Evolutionary conservation across 257 asterid genomes (phyloP).

Genomic region (Solanum pinnatisectum): DNA sequence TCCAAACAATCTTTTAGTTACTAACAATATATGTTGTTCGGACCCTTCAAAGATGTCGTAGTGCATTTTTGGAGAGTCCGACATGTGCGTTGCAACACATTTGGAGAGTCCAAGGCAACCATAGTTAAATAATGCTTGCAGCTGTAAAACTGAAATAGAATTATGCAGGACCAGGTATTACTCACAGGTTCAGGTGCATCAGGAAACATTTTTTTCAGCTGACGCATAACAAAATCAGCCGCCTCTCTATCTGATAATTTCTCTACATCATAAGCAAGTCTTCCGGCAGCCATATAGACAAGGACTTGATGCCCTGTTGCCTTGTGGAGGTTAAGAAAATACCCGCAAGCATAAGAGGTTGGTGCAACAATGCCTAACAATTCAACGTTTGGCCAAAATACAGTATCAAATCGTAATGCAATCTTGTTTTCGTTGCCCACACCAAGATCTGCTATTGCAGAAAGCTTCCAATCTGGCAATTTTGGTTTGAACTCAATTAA

Average conservation of each 20-base stretch:
- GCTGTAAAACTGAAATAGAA: not conserved
- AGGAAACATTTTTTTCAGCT: slow-evolving; percentile 83
- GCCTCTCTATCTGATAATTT: slow-evolving; percentile 78
- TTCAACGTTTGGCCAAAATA: slow-evolving; percentile 97
- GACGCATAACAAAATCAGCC: slow-evolving; percentile 59
- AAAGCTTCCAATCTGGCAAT: slow-evolving; percentile 84
- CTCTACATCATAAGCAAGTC: slow-evolving; percentile 81
- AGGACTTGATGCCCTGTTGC: slow-evolving; percentile 94
- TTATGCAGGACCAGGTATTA: not conserved
- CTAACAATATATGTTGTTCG: not conserved
- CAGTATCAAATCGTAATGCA: slow-evolving; percentile 62
- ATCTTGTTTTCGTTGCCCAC: slow-evolving; percentile 91
- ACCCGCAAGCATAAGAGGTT: slow-evolving; percentile 83
- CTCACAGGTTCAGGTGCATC: slow-evolving; percentile 86
- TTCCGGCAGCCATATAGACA: slow-evolving; percentile 98
- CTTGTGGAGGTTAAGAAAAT: slow-evolving; percentile 92
- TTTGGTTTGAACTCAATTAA: slow-evolving; percentile 72
- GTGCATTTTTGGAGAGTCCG: not conserved
- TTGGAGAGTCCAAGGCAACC: not conserved
- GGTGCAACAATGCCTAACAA: slow-evolving; percentile 74
- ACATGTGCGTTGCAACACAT: not conserved
- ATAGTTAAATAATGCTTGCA: not conserved
- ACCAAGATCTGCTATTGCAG: slow-evolving; percentile 92
- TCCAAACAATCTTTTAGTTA: not conserved
- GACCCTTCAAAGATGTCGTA: not conserved